Conservation (phyloP, 495 filamentous ascomycete genomes). For the Penicillium tannophilum region DNA sequence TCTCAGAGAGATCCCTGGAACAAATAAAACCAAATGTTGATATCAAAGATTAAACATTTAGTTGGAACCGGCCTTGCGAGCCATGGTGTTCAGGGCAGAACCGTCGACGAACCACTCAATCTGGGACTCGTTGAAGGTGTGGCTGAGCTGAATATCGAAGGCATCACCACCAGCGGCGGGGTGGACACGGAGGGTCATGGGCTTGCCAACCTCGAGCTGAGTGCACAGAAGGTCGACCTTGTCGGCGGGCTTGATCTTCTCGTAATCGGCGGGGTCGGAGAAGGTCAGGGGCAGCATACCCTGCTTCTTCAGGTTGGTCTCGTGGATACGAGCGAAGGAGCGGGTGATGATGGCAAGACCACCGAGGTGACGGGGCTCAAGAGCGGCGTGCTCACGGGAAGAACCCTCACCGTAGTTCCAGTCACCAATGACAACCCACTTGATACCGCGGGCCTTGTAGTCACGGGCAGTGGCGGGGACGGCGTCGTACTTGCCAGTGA, state of each 20-base stretch:
- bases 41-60: constrained; percentile 30
- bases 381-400: constrained; percentile 96
- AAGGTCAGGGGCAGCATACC: constrained; percentile 99
- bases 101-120: constrained; percentile 99
- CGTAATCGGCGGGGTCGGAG: constrained; percentile 91
- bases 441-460: constrained; percentile 94
- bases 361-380: constrained; percentile 96
- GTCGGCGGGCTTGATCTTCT: constrained; percentile 92
- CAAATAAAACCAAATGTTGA: neutral
- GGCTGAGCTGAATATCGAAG: constrained; percentile 81
- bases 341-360: constrained; percentile 96
- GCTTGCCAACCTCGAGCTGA: constrained; percentile 89
- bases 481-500: constrained; percentile 78
- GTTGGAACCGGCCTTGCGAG: constrained; percentile 59
- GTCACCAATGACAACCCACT: constrained; percentile 98
- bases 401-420: constrained; percentile 99
- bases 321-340: constrained; percentile 98
- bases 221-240: constrained; percentile 90
- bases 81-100: constrained; percentile 97
- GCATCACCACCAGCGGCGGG: constrained; percentile 73
- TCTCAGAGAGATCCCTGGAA: constrained; percentile 7
- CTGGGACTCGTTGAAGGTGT: constrained; percentile 97
- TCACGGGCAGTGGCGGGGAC: constrained; percentile 95
- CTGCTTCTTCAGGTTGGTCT: constrained; percentile 99
- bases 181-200: constrained; percentile 88